A percentile compares a stretch with the other conserved stretches of the same genome.
Evolutionary conservation across 306 rosid genomes (phyloP).

Genomic region (Adenanthera pavonina): DNA sequence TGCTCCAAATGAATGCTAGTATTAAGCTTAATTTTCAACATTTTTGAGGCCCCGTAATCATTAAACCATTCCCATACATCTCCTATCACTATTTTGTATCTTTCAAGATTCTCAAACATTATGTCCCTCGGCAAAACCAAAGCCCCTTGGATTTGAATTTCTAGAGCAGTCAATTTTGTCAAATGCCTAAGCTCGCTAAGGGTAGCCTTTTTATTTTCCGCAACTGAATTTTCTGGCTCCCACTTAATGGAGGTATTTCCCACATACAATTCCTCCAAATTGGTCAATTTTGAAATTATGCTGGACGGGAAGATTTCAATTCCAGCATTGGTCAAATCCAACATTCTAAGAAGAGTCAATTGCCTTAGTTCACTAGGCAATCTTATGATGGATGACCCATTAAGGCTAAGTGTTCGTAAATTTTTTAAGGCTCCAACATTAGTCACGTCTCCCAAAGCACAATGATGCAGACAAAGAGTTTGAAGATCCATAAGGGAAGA

Average conservation of each 20-base stretch:
- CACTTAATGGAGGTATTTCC: not conserved
- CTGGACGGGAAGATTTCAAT: not conserved
- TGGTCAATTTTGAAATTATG: not conserved
- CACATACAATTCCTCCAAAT: not conserved
- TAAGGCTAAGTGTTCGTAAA: not conserved
- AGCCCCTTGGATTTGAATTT: not conserved
- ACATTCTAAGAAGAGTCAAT: not conserved
- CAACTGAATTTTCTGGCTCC: not conserved
- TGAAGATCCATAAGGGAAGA: not conserved
- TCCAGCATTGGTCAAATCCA: not conserved
- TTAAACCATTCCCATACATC: too few relatives aligned
- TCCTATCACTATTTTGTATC: too few relatives aligned
- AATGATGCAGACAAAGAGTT: not conserved
- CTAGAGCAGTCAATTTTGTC: not conserved
- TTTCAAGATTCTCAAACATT: too few relatives aligned
- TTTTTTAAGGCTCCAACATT: not conserved
- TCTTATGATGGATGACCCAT: not conserved
- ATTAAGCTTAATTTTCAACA: too few relatives aligned
- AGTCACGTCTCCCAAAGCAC: not conserved
- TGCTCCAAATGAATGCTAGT: too few relatives aligned
- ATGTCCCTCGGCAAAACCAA: not conserved
- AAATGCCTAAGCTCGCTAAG: not conserved
- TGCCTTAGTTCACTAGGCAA: not conserved
- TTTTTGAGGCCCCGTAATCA: too few relatives aligned
- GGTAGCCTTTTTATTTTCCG: slow-evolving; percentile 6